Base-by-base conservation (phyloP, 768 basidiomycete genomes). In the Kwoniella newhampshirensis region DNA sequence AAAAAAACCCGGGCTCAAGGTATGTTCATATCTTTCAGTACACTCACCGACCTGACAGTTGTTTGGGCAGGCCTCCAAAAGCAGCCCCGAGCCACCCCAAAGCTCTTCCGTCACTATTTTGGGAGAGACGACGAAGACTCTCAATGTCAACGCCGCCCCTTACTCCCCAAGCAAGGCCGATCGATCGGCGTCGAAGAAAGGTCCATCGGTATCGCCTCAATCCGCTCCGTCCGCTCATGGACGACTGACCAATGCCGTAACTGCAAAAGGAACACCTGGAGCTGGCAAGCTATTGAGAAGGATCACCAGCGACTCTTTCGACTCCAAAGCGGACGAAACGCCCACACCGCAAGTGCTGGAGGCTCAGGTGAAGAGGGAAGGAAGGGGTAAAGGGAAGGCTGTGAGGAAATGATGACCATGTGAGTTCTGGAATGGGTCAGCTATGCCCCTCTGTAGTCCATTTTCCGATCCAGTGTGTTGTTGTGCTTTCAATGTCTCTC, bases 221-320 rank as follows among this genome's bases (percentile, higher is more conserved):
- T 23, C 53, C 28, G 20, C 37, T 25, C 17, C 28, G 7, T 27
- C 36, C 15, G 35, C 39, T 41, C 21, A 35, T 17, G 37, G 50
- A 1, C 35, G 20, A 15, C 41, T 42, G 7, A 35, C 18, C 21
- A 11, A 28, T 32, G 23, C 46, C 25, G 9, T 46, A 2, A 48
- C 39, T 26, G 50, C 66, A 1, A 64, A 57, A 43, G 69, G 69
- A 39, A 71, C 69, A 17, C 69, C 69, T 9, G 58, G 60, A 9
- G 69, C 69, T 3, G 69, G 69, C 13, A 66, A 60, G 43, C 51
- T 66, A 3, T 51, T 71, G 32, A 71, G 60, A 48, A 55, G 45
- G 25, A 15, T 27, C 20, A 17, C 21, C 1, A 23, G 18, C 28
- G 43, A 26, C 36, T 42, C 23, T 6, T 8, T n/a, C 7, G 18